Percentiles rank a stretch among this genome's conserved stretches.
phyloP scores from a whole-genome alignment of 176 grass and related monocot genomes.

The Triticum dicoccoides region DNA sequence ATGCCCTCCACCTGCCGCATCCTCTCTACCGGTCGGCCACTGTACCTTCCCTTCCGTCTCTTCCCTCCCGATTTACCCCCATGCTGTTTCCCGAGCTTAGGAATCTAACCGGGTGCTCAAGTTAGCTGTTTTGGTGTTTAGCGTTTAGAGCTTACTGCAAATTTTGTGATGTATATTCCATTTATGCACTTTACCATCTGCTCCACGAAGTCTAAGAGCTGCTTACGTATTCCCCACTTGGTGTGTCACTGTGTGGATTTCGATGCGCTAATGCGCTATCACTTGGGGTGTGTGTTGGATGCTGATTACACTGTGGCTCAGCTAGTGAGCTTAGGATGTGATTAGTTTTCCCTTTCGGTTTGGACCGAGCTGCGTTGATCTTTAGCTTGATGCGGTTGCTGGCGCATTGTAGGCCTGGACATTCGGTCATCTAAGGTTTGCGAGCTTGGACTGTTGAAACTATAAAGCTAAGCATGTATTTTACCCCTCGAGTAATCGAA shows the following conservation, averaged over 20 bases:
- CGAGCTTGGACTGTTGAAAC: conserved; percentile 77
- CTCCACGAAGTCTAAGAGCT: not conserved
- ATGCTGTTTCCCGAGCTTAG: not conserved
- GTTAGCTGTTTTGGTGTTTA: not conserved
- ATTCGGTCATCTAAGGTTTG: conserved; percentile 84
- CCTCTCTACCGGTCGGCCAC: conserved; percentile 67
- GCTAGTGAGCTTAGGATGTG: not conserved
- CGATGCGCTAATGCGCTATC: not conserved
- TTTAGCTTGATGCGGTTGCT: conserved; percentile 28
- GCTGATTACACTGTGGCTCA: not conserved
- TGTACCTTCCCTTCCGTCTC: not conserved
- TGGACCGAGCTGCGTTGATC: not conserved
- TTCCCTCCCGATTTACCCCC: not conserved
- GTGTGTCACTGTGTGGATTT: not conserved
- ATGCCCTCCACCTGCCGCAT: conserved; percentile 84
- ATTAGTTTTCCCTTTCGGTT: conserved; percentile 22
- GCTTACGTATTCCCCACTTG: not conserved
- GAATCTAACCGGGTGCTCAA: not conserved
- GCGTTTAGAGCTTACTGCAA: not conserved
- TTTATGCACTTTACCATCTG: not conserved
- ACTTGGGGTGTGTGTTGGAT: not conserved
- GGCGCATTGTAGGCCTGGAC: conserved; percentile 62
- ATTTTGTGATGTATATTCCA: not conserved
- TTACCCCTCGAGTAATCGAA: conserved; percentile 70
- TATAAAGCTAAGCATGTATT: conserved; percentile 91